These are phyloP conservation scores for Candida sp. DNA, from an alignment of 1,139 yeast genomes.

Conservation along the genomic window DNA sequence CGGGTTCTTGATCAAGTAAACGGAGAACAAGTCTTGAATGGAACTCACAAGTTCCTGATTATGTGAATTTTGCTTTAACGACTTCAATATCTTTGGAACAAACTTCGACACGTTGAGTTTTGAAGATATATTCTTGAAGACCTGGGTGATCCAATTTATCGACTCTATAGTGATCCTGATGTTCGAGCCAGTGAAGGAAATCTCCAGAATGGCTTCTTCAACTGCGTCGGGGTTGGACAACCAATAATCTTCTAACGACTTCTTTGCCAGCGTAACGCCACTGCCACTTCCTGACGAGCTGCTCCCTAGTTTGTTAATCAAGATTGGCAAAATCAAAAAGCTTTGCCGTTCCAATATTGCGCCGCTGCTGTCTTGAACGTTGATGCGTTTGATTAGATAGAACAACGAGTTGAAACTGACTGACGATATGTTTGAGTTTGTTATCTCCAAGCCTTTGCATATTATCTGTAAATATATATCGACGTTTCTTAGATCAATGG, in stretches of 20 bases:
- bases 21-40: constrained; percentile 20
- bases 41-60: constrained; percentile 11
- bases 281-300: constrained; percentile 34
- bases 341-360: constrained; percentile 51
- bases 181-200: constrained; percentile 50
- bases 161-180: constrained; percentile 52
- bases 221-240: constrained; percentile 61
- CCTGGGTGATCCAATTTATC: constrained; percentile 36
- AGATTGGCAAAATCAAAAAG: constrained; percentile 57
- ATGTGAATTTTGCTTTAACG: constrained; percentile 3
- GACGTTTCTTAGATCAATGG: constrained; percentile 57
- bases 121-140: constrained; percentile 33
- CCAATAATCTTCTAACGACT: constrained; percentile 72
- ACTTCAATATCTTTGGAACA: constrained; percentile 20
- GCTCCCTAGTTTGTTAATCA: constrained; percentile 54
- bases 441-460: constrained; percentile 45
- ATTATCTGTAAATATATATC: constrained; percentile 64
- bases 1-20: neutral
- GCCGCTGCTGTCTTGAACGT: constrained; percentile 66
- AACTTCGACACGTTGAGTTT: constrained; percentile 35
- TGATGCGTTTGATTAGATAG: constrained; percentile 76
- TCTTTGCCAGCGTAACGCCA: constrained; percentile 37
- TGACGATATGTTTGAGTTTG: constrained; percentile 45
- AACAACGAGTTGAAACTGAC: constrained; percentile 71
- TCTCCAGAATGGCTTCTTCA: constrained; percentile 49